A percentile compares a stretch with the other conserved stretches of the same genome.
Evolutionary conservation across 805 yeast genomes (phyloP).

Genomic region (Isabelozyma pseudorhagii): DNA sequence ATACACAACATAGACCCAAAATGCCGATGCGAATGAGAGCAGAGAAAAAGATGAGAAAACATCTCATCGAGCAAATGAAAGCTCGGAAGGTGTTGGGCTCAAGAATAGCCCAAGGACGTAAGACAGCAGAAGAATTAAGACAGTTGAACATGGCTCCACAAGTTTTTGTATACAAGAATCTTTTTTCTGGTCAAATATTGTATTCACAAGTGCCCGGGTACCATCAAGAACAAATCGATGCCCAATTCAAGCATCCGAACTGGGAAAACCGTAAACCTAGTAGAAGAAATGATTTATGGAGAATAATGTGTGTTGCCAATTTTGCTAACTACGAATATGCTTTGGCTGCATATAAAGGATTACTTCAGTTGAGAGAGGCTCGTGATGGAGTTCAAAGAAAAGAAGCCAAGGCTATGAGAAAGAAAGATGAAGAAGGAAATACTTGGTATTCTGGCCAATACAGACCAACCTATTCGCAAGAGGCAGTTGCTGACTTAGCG

Average conservation of each 20-base stretch:
- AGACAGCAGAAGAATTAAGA: conserved; percentile 28
- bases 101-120: conserved; percentile 37
- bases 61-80: conserved; percentile 42
- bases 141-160: conserved; percentile 73
- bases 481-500: conserved; percentile 81
- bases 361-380: conserved; percentile 68
- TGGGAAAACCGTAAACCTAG: conserved; percentile 85
- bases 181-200: conserved; percentile 85
- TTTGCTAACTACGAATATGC: conserved; percentile 61
- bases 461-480: conserved; percentile 88
- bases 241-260: conserved; percentile 77
- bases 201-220: conserved; percentile 80
- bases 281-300: conserved; percentile 84
- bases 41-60: conserved; percentile 46
- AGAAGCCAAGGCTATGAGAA: conserved; percentile 66
- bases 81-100: conserved; percentile 42
- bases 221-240: conserved; percentile 58
- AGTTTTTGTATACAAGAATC: conserved; percentile 76
- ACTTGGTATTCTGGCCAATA: conserved; percentile 85
- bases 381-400: conserved; percentile 62
- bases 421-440: conserved; percentile 71
- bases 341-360: conserved; percentile 67
- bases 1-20: neutral
- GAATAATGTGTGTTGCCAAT: conserved; percentile 81
- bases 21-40: conserved; percentile 41